These are phyloP conservation scores for Fusarium sp. DNA, from an alignment of 2,329 filamentous ascomycete species.

Conservation along the genomic window DNA sequence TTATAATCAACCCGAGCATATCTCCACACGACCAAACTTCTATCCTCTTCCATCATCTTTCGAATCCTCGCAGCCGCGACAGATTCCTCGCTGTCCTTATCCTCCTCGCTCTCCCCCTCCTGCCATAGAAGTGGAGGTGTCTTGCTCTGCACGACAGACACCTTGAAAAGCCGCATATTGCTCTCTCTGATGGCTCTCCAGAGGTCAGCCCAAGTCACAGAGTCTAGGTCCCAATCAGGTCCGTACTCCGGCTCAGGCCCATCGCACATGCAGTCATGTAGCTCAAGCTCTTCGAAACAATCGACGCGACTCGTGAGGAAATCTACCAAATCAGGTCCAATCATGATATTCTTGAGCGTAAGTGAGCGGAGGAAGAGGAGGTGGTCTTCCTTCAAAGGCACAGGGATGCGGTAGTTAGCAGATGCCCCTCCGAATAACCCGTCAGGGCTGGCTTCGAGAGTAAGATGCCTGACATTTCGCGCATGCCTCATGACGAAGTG, in stretches of 20 bases:
- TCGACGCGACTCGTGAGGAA: not conserved
- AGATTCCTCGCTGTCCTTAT: not conserved
- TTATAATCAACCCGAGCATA: not conserved
- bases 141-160: not conserved
- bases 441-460: not conserved
- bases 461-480: not conserved
- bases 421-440: not conserved
- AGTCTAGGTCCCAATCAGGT: not conserved
- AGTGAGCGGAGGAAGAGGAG: not conserved
- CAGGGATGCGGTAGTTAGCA: not conserved
- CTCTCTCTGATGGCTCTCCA: not conserved
- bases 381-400: not conserved
- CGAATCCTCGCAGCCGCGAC: not conserved
- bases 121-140: not conserved
- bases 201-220: not conserved
- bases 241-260: no score
- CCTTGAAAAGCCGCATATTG: accelerated
- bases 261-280: not conserved
- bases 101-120: not conserved
- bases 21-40: not conserved
- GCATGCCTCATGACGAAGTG: not conserved
- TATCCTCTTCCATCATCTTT: not conserved
- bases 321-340: not conserved
- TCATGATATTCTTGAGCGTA: not conserved
- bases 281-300: not conserved